Evolutionary conservation across 805 yeast species (phyloP).

Genomic region (Myxozyma nipponensis): DNA sequence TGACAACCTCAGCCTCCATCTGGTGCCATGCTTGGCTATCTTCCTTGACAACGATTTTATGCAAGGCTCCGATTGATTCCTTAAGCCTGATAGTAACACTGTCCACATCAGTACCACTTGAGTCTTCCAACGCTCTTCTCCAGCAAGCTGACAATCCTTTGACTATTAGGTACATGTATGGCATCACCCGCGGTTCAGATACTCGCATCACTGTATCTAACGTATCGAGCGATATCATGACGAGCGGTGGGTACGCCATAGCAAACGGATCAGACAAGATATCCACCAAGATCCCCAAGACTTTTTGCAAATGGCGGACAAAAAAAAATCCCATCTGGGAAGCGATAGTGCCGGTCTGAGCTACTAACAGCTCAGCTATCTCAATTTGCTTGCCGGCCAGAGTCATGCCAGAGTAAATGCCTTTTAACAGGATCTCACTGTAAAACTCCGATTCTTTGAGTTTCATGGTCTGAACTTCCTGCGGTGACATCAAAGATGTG

Average conservation of each 20-base stretch:
- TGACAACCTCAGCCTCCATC: not conserved
- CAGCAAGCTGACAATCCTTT: conserved; percentile 22
- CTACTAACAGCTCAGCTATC: conserved; percentile 10
- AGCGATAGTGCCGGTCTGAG: conserved; percentile 8
- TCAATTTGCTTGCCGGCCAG: conserved; percentile 20
- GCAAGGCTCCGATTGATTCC: not conserved
- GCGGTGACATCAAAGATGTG: not conserved
- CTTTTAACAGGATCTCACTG: conserved; percentile 7
- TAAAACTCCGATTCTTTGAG: conserved; percentile 6
- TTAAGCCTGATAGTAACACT: not conserved
- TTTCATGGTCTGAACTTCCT: not conserved
- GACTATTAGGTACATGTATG: conserved; percentile 12
- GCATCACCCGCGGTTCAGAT: conserved; percentile 5
- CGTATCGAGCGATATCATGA: conserved; percentile 8
- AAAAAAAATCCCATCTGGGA: conserved; percentile 10
- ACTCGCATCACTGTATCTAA: conserved; percentile 2
- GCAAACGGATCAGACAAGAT: conserved; percentile 22
- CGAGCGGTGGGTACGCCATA: conserved; percentile 19
- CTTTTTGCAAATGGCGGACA: conserved; percentile 12
- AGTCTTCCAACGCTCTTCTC: conserved; percentile 6
- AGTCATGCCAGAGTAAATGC: conserved; percentile 10
- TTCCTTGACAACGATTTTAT: not conserved
- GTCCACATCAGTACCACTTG: not conserved
- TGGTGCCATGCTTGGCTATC: not conserved
- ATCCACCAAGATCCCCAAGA: conserved; percentile 5